Evolutionary conservation across 805 yeast genomes (phyloP).

Genomic region (Metschnikowia matae): DNA sequence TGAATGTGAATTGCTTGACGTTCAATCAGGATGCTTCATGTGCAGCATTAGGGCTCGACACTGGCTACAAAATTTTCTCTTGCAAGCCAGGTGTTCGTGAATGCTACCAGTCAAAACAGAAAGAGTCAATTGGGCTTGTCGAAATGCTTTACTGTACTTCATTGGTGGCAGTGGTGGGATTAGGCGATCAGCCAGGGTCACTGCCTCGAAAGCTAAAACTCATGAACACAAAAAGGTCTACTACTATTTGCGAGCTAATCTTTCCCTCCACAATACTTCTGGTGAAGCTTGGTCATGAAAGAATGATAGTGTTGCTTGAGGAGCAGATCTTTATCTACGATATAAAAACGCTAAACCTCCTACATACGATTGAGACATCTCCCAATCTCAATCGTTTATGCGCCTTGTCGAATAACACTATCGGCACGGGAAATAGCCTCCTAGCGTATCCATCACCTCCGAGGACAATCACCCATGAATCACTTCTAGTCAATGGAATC

Average conservation of each 20-base stretch:
- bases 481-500: conserved; percentile 38
- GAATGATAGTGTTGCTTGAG: conserved; percentile 38
- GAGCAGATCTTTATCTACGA: conserved; percentile 44
- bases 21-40: conserved; percentile 91
- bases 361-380: conserved; percentile 44
- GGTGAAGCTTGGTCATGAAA: conserved; percentile 32
- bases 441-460: conserved; percentile 80
- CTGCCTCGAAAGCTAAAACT: conserved; percentile 82
- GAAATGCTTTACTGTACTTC: conserved; percentile 92
- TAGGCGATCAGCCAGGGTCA: conserved; percentile 64
- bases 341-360: conserved; percentile 35
- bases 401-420: conserved; percentile 47
- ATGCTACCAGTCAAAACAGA: conserved; percentile 30
- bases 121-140: conserved; percentile 62
- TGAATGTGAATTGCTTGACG: conserved; percentile 36
- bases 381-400: conserved; percentile 51
- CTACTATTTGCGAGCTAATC: conserved; percentile 41
- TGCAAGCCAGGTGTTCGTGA: conserved; percentile 76
- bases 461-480: conserved; percentile 44
- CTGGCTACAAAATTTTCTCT: conserved; percentile 70
- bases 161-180: conserved; percentile 76
- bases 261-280: conserved; percentile 40
- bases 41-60: conserved; percentile 66
- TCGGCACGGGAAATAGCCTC: conserved; percentile 40
- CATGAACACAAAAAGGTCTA: conserved; percentile 70